phyloP scores from a whole-genome alignment of 2,329 filamentous ascomycete genomes.

The Cytospora piceicola region DNA sequence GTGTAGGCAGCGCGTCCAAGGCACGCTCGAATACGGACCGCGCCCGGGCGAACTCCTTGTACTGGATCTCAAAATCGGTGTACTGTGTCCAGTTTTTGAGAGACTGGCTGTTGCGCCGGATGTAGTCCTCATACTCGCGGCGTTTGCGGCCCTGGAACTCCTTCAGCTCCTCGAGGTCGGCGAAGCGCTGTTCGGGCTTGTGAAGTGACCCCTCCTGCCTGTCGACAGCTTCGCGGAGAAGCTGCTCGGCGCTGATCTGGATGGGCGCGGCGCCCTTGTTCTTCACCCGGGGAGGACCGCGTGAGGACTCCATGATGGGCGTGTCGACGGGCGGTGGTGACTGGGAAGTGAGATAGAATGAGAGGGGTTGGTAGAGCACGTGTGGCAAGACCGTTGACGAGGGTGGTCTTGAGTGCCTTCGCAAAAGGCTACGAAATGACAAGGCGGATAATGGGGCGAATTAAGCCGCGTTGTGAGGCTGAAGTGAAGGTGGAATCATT shows the following conservation, averaged over 20 bases:
- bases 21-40: constrained; percentile 93
- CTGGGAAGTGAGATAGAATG: constrained; percentile 13
- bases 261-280: constrained; percentile 94
- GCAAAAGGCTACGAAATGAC: not conserved
- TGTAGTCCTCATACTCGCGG: constrained; percentile 97
- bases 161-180: constrained; percentile 95
- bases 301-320: constrained; percentile 79
- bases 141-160: constrained; percentile 96
- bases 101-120: constrained; percentile 89
- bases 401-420: not conserved
- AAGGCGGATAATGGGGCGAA: constrained; percentile 2
- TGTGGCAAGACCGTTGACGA: not conserved
- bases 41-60: constrained; percentile 93
- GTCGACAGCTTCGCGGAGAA: constrained; percentile 95
- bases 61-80: constrained; percentile 95
- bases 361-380: not conserved
- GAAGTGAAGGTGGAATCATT: constrained; percentile 3
- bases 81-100: constrained; percentile 99
- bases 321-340: not conserved
- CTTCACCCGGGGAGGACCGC: constrained; percentile 94
- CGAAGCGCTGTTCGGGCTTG: constrained; percentile 91
- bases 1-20: constrained; percentile 87
- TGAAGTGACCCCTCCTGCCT: constrained; percentile 87
- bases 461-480: constrained; percentile 12
- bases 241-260: constrained; percentile 95